Evolutionary conservation across 2,329 filamentous ascomycete species (phyloP), one percentile per base, ranked within the genome.

Genomic region (Phoma sp.): DNA sequence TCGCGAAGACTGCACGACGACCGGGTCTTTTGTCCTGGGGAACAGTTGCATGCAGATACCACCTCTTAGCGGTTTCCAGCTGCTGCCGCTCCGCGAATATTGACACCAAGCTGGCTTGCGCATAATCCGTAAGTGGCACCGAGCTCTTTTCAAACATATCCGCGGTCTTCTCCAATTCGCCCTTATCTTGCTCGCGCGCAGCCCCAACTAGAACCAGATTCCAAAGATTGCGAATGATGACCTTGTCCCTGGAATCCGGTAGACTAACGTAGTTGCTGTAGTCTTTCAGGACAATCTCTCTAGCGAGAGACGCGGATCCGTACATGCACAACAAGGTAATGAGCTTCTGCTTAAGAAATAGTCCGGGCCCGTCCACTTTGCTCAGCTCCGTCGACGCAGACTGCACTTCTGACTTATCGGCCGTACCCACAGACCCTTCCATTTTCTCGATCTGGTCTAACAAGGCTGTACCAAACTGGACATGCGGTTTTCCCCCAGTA

Each of bases 71-170:
- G 57, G 84, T 82, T n/a, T 79, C 71, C 4, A 88, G 68, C 41
- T 85, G 78, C 60, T 86, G 77, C 39, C 79, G 80, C 10, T 78
- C 71, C 1, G 87, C 83, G 63, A 87, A 91, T 62, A 88, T 89
- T 0, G 72, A 73, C 2, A 87, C 81, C 69, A 95, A 78, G 30
- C 83, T 64, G 51, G 76, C 67, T 50, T 82, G 80, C 24, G 77
- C 75, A 2, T 51, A 40, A 9, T 67, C 61, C 33, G 77, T 74
- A 40, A 82, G 74, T 4, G 68, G 68, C 52, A 71, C 40, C 14
- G 66, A 65, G 10, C 62, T 59, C 9, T 77, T 72, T 48, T 82
- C 75, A 36, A 87, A 78, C 40, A 84, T 78, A 7, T 81, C 71
- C 1, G 84, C 75, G 3, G 86, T 79, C n/a, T 80, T 73, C 36